phyloP scores from a whole-genome alignment of 192 early-diverging fungal genomes.

The Podila horticola region DNA sequence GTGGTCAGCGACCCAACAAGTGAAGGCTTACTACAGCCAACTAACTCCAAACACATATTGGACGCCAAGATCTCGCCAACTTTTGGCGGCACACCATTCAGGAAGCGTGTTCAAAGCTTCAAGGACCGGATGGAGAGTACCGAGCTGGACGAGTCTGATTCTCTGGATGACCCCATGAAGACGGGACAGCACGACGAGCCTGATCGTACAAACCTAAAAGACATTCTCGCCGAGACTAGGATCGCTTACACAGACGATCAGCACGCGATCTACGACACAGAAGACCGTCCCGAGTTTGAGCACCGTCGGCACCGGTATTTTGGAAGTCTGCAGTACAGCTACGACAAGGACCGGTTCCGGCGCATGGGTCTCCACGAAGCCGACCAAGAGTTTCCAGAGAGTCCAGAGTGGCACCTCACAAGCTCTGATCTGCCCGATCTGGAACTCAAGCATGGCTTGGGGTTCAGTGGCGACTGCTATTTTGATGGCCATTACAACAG shows the following conservation, averaged over 20 bases:
- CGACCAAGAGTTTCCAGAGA: slow-evolving; percentile 6
- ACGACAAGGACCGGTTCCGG: background rate
- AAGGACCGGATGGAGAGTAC: background rate
- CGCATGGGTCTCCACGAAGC: no score
- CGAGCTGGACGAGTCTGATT: background rate
- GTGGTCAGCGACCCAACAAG: background rate
- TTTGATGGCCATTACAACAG: background rate
- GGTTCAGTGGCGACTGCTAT: background rate
- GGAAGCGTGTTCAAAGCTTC: background rate
- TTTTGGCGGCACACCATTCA: background rate
- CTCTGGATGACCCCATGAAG: background rate
- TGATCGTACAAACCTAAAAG: background rate
- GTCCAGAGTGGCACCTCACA: slow-evolving; percentile 32
- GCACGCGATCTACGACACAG: slow-evolving; percentile 20
- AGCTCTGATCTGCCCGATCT: slow-evolving; percentile 6
- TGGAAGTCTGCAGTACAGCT: slow-evolving; percentile 17
- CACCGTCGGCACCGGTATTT: slow-evolving; percentile 5
- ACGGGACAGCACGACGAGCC: background rate
- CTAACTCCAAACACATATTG: background rate
- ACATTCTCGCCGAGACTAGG: slow-evolving; percentile 22
- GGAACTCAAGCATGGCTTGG: slow-evolving; percentile 2
- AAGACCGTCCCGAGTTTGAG: background rate
- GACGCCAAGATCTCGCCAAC: background rate
- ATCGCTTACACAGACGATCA: slow-evolving; percentile 19
- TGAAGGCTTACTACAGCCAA: background rate